phyloP scores from a whole-genome alignment of 2,329 filamentous ascomycete genomes.

The Mycosphaerella sp. region DNA sequence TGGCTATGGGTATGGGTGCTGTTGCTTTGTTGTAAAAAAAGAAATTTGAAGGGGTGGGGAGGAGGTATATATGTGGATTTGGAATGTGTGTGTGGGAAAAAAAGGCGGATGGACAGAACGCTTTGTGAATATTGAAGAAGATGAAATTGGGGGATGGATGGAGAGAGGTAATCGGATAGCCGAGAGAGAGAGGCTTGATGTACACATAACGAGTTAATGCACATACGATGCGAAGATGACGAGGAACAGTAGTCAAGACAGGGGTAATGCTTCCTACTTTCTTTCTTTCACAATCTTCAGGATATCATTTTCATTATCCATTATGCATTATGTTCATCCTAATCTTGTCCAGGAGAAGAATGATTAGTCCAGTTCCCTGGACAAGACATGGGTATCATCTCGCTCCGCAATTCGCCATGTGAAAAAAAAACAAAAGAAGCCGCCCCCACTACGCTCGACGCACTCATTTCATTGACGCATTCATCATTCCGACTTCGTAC shows the following conservation, averaged over 20 bases:
- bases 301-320: neutral
- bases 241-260: neutral
- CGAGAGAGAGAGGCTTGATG: no score
- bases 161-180: no score
- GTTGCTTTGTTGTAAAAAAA: slow-evolving; percentile 25
- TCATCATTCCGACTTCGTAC: neutral
- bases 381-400: slow-evolving; percentile 1
- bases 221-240: neutral
- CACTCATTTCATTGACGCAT: neutral
- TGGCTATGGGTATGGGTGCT: slow-evolving; percentile 30
- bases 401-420: neutral
- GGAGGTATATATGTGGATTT: no score
- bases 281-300: neutral
- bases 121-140: no score
- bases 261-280: neutral
- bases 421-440: no score
- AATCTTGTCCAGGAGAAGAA: neutral
- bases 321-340: neutral
- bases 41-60: no score
- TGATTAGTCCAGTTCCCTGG: neutral
- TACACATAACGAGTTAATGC: no score
- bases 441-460: neutral
- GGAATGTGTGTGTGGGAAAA: no score
- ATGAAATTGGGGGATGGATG: no score
- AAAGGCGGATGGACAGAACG: no score